Base-by-base conservation (phyloP, 257 asterid genomes). In the Galeopsis tetrahit region DNA sequence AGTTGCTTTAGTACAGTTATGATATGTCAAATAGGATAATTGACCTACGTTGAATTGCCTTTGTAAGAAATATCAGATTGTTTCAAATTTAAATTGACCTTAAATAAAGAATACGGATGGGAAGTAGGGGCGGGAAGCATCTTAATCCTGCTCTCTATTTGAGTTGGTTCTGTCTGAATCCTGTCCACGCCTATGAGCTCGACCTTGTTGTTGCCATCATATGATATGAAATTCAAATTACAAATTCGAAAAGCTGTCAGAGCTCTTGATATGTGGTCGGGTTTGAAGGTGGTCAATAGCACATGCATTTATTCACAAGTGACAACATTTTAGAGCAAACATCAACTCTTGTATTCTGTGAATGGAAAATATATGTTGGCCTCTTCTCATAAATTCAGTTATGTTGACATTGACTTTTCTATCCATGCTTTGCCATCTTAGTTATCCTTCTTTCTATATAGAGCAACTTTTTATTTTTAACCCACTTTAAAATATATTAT, bases 11-110 rank as follows among this genome's bases (percentile, higher is more conserved):
- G 35, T 35, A 11, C 35, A 21, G 5, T 57, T 75, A 21, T 75
- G 74, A 63, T 62, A 62, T 72, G 34, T 38, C 56, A 13, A 49
- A 11, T 34, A 35, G 46, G 21, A 66, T 70, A 38, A 67, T 59
- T 66, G 63, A 10, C 63, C 67, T 53, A 55, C 36, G 60, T 69
- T 72, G 46, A 36, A 61, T 63, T 64, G 15, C 67, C 57, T 8
- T 31, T 34, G 44, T 34, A 57, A 35, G 65, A 59, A 34, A 39
- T 35, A 52, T 44, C 17, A 52, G 13, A 39, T 35, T 55, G 28
- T 33, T 38, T 15, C 32, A 43, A 44, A 63, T 52, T 44, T 46
- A 13, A 32, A 67, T 57, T 66, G 57, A 70, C 60, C 39, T 38
- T 32, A 14, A 74, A 36, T 42, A 59, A 49, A 49, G 28, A n/a